Percentiles rank a stretch among this genome's conserved stretches.
These are phyloP conservation scores for Dioscorea zingiberensis DNA, from an alignment of 106 monocot genomes.

Conservation along the genomic window DNA sequence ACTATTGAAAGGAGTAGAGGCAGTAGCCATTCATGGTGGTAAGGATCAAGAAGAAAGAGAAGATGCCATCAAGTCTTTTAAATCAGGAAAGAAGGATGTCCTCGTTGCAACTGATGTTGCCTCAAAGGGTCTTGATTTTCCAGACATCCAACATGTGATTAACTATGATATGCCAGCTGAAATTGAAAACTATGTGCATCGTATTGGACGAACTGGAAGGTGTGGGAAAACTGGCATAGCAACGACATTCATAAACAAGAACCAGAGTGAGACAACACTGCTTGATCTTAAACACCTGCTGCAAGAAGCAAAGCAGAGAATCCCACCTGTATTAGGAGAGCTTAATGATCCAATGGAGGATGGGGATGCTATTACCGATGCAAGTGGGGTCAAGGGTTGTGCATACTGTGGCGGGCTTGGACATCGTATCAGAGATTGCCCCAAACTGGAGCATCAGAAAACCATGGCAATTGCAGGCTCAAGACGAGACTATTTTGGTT, in stretches of 20 bases:
- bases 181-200: slow-evolving; percentile 92
- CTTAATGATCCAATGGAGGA: slow-evolving; percentile 87
- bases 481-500: slow-evolving; percentile 83
- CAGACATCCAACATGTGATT: slow-evolving; percentile 90
- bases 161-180: slow-evolving; percentile 99
- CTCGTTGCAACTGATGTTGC: slow-evolving; percentile 97
- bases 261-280: slow-evolving; percentile 90
- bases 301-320: slow-evolving; percentile 93
- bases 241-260: slow-evolving; percentile 98
- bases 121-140: slow-evolving; percentile 93
- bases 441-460: slow-evolving; percentile 95
- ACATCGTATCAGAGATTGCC: slow-evolving; percentile 77
- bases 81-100: slow-evolving; percentile 81
- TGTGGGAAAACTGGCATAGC: slow-evolving; percentile 94
- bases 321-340: slow-evolving; percentile 84
- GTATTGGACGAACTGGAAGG: slow-evolving; percentile 87
- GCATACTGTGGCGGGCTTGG: slow-evolving; percentile 95
- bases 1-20: slow-evolving; percentile 90
- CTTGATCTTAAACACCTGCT: slow-evolving; percentile 87
- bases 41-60: slow-evolving; percentile 98
- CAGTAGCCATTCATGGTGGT: slow-evolving; percentile 91
- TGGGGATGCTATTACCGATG: slow-evolving; percentile 56
- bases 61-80: slow-evolving; percentile 76
- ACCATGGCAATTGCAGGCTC: slow-evolving; percentile 81
- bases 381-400: slow-evolving; percentile 87